Base-by-base conservation (phyloP, 768 basidiomycete species). In the Leccinum rimulosum region DNA sequence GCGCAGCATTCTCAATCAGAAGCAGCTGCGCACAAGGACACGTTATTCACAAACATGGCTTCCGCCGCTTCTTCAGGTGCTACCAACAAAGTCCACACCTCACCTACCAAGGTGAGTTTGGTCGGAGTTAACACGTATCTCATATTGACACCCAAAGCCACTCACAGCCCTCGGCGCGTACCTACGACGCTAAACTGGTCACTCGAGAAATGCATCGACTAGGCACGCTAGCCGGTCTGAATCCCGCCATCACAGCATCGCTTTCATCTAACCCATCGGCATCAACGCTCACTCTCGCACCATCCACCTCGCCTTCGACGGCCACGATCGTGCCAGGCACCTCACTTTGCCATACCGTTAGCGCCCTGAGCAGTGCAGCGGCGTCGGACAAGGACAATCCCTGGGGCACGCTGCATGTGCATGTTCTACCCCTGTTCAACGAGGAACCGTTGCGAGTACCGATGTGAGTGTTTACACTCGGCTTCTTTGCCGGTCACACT, bases 371-470 rank as follows among this genome's bases (percentile, higher is more conserved):
- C 50, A 35, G 63, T 52, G 31, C 60, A 17, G 54, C 78, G 1
- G 73, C 76, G 11, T 72, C 79, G 1, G 76, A 80, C 3, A 75
- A 80, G 10, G 91, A 92, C 49, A 78, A 77, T 64, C 90, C 94
- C 11, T 96, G 93, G 93, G 84, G 85, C 52, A 77, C 85, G 25
- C 75, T 98, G 22, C 91, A 95, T 72, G 86, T 95, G 33, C 86
- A 93, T 70, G 88, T 97, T 35, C 76, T 98, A 3, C 95, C 95
- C 1, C 74, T 96, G 4, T 98, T 98, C 78, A 95, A 95, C 54
- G 91, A 93, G 36, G 91, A 95, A 68, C 88, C 89, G 3, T 80
- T 98, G 19, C 82, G 87, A 60, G 82, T 89, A 54, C 88, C 93
- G 25, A 93, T 98, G 90, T 89, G 66, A 67, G 85, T 75, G 17